Percentiles rank a stretch among this genome's conserved stretches.
Evolutionary conservation across 2,329 filamentous ascomycete species (phyloP).

Genomic region (Penicillium oxalicum): DNA sequence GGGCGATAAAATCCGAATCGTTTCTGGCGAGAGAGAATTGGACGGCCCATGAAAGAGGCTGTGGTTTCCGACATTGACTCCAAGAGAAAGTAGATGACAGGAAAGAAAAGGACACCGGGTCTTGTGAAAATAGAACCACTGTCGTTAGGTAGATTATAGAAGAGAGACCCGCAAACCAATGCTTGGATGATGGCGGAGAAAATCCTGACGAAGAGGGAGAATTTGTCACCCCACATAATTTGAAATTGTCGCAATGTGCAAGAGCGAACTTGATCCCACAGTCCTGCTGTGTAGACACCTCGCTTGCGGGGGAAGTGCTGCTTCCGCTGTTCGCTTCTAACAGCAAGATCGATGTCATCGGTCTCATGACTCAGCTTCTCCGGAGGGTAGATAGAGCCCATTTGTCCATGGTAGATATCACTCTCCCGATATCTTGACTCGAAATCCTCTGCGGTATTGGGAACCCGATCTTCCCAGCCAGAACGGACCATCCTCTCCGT

Average conservation of each 20-base stretch:
- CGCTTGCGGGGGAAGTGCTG: conserved; percentile 26
- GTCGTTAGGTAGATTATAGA: conserved; percentile 48
- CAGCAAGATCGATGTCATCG: conserved; percentile 25
- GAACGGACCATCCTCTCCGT: conserved; percentile 41
- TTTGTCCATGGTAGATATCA: conserved; percentile 47
- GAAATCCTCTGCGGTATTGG: conserved; percentile 39
- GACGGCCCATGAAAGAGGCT: conserved; percentile 55
- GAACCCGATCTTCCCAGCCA: conserved; percentile 27
- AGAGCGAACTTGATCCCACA: conserved; percentile 39
- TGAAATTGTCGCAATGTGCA: conserved; percentile 45
- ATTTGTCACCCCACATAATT: conserved; percentile 48
- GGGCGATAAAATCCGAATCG: conserved; percentile 62
- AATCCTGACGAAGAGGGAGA: conserved; percentile 45
- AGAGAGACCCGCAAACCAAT: conserved; percentile 43
- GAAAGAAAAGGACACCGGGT: conserved; percentile 56
- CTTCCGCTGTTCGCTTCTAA: conserved; percentile 27
- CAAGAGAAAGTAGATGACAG: conserved; percentile 56
- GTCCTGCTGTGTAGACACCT: conserved; percentile 28
- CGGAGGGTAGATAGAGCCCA: conserved; percentile 37
- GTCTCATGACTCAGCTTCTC: conserved; percentile 27
- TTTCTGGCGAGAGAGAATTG: conserved; percentile 63
- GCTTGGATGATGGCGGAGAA: conserved; percentile 35
- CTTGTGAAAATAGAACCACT: conserved; percentile 51
- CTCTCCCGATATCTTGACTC: conserved; percentile 47
- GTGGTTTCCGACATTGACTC: conserved; percentile 55